These are phyloP conservation scores for Punctularia strigosozonata DNA, from an alignment of 768 basidiomycete genomes.

Conservation along the genomic window DNA sequence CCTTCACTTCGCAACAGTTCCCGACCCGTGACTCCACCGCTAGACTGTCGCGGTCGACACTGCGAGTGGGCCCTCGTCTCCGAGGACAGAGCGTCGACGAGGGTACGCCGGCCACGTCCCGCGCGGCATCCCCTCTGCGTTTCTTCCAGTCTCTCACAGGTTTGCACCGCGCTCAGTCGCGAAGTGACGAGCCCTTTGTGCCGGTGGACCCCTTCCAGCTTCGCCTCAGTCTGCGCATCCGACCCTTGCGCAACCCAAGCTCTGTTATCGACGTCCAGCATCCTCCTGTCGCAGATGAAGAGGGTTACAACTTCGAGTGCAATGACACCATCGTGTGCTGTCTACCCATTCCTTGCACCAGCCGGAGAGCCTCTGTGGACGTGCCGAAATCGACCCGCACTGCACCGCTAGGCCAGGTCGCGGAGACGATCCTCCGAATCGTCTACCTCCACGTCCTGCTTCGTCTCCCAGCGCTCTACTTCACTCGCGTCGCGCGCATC, in stretches of 20 bases:
- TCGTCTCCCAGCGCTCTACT: slow-evolving; percentile 69
- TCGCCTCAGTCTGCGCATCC: slow-evolving; percentile 6
- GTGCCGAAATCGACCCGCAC: background rate
- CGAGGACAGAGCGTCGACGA: too few species aligned
- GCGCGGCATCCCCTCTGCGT: slow-evolving; percentile 45
- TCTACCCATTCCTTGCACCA: background rate
- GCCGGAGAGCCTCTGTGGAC: background rate
- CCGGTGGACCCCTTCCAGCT: slow-evolving; percentile 23
- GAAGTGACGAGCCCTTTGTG: slow-evolving; percentile 27
- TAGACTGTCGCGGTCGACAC: too few species aligned
- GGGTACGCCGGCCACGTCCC: too few species aligned
- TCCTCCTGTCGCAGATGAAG: background rate
- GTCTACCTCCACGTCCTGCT: slow-evolving; percentile 38
- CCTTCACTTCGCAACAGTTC: too few species aligned
- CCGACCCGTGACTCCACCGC: too few species aligned
- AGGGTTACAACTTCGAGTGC: background rate
- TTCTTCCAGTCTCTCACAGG: slow-evolving; percentile 41
- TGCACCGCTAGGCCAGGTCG: slow-evolving; percentile 11
- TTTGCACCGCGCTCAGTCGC: slow-evolving; percentile 35
- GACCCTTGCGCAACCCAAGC: slow-evolving; percentile 3
- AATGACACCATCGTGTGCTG: background rate
- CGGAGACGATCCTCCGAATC: slow-evolving; percentile 31
- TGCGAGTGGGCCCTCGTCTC: too few species aligned
- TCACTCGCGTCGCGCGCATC: slow-evolving; percentile 63
- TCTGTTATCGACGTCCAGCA: slow-evolving; percentile 7